Conservation (phyloP, 2,329 filamentous ascomycete species). For the Neospermospora avenae region DNA sequence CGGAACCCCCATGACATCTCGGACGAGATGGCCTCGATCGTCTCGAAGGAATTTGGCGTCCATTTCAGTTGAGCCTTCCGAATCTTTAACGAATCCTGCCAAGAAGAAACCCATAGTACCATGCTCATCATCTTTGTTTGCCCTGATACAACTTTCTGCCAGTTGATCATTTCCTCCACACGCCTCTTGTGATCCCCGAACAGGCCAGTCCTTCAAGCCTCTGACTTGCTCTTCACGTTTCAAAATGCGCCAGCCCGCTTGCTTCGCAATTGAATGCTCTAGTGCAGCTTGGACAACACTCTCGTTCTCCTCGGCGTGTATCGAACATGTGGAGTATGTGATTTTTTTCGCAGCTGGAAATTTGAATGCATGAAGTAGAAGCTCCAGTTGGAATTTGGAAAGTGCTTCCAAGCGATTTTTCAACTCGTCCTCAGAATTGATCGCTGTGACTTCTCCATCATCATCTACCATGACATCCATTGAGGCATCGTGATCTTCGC, state of each 20-base stretch:
- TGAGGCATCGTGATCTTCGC: conserved; percentile 28
- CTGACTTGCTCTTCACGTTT: conserved; percentile 67
- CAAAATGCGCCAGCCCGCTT: conserved; percentile 75
- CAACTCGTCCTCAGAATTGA: conserved; percentile 54
- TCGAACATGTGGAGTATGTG: conserved; percentile 91
- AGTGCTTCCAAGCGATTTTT: conserved; percentile 67
- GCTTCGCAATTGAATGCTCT: conserved; percentile 59
- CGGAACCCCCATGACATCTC: conserved; percentile 41
- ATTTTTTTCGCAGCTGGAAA: conserved; percentile 75
- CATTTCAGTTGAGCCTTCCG: background rate
- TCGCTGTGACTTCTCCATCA: conserved; percentile 50
- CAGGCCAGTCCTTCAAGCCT: conserved; percentile 73
- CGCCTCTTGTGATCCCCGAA: conserved; percentile 53
- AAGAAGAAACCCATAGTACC: conserved; percentile 97
- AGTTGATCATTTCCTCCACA: conserved; percentile 49
- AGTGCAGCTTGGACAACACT: conserved; percentile 73
- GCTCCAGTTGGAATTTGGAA: conserved; percentile 74
- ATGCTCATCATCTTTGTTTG: conserved; percentile 74
- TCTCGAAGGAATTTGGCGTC: conserved; percentile 40
- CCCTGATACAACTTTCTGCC: conserved; percentile 75
- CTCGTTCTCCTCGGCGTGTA: conserved; percentile 88
- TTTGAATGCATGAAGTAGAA: conserved; percentile 78
- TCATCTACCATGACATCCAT: conserved; percentile 48
- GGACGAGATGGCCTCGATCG: conserved; percentile 50
- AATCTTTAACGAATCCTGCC: conserved; percentile 68